Conservation (phyloP, 176 grass and related monocot species). For the Musa itinerans region DNA sequence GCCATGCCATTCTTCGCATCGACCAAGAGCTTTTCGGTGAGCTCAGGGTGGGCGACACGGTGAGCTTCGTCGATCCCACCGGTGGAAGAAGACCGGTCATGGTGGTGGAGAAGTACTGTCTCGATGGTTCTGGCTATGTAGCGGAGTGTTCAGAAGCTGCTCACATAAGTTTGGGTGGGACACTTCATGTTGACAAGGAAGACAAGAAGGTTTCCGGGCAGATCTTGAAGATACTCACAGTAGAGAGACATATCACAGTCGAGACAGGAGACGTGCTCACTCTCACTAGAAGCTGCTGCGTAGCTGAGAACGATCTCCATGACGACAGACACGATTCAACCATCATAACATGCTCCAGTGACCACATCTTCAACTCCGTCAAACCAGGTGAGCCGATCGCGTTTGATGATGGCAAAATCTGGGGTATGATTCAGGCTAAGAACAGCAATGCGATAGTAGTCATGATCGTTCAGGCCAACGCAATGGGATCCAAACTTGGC, state of each 20-base stretch:
- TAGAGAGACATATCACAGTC: neutral
- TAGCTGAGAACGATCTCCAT: too few species aligned
- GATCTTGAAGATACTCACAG: constrained; percentile 3
- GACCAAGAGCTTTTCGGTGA: neutral
- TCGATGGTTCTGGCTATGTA: constrained; percentile 4
- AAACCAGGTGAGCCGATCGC: constrained; percentile 19
- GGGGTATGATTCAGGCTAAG: constrained; percentile 4
- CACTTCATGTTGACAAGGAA: neutral
- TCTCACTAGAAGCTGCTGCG: neutral
- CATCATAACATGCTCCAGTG: constrained; percentile 12
- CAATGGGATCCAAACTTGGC: constrained; percentile 22
- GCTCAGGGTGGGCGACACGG: too few species aligned
- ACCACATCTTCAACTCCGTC: constrained; percentile 9
- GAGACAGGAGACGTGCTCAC: constrained; percentile 17
- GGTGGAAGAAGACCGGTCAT: neutral
- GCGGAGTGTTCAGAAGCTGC: constrained; percentile 8
- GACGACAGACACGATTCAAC: neutral
- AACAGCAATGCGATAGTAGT: constrained; percentile 8
- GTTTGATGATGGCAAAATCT: constrained; percentile 23
- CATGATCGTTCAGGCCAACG: neutral
- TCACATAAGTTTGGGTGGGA: neutral
- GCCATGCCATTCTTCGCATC: neutral
- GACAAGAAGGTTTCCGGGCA: constrained; percentile 4
- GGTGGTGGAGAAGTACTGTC: neutral
- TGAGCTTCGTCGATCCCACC: constrained; percentile 11